Conservation (phyloP, 345 rosid species). For the Bretschneidera sinensis region DNA sequence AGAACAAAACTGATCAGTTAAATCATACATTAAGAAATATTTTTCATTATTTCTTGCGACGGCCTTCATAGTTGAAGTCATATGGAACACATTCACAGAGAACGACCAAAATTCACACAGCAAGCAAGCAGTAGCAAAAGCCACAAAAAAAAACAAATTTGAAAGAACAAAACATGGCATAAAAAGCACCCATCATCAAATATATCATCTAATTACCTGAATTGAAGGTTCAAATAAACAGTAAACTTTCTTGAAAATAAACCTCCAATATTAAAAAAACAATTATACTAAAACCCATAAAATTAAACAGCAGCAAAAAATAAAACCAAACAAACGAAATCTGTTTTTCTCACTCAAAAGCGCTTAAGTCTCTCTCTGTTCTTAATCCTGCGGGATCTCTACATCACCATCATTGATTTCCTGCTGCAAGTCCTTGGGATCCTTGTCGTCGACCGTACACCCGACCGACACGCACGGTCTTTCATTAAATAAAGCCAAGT, state of each 20-base stretch:
- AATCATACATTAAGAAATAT: no score
- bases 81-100: background rate
- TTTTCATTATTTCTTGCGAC: background rate
- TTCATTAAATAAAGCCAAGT: no score
- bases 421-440: slow-evolving; percentile 51
- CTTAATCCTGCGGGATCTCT: slow-evolving; percentile 42
- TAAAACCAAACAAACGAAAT: background rate
- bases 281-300: background rate
- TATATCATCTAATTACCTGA: background rate
- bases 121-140: background rate
- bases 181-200: background rate
- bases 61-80: no score
- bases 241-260: background rate
- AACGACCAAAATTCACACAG: background rate
- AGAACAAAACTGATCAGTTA: no score
- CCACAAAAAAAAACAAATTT: no score
- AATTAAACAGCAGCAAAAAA: background rate
- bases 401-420: slow-evolving; percentile 48
- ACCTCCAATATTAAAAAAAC: background rate
- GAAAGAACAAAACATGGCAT: no score
- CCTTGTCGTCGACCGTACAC: slow-evolving; percentile 53
- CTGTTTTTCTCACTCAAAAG: no score
- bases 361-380: background rate
- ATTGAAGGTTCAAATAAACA: background rate
- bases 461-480: slow-evolving; percentile 68